phyloP scores from a whole-genome alignment of 768 basidiomycete genomes.

The Lactarius hatsudake region DNA sequence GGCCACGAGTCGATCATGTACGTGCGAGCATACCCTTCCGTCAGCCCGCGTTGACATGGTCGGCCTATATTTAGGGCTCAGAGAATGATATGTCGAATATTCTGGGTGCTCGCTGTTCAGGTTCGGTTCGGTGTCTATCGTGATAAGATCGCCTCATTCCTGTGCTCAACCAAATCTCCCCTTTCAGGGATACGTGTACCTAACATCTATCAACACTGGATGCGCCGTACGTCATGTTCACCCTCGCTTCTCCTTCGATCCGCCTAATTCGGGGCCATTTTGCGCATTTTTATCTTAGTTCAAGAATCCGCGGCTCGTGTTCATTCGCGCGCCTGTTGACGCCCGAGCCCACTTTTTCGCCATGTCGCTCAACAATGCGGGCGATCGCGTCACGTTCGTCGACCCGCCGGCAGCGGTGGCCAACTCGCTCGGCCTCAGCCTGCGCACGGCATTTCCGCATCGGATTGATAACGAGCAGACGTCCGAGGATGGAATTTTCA shows the following conservation, averaged over 20 bases:
- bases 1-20: slow-evolving; percentile 56
- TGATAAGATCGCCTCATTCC: slow-evolving; percentile 23
- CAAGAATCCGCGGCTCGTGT: slow-evolving; percentile 65
- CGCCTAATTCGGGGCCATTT: slow-evolving; percentile 14
- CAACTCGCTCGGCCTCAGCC: slow-evolving; percentile 38
- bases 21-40: slow-evolving; percentile 26
- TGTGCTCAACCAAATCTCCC: slow-evolving; percentile 4
- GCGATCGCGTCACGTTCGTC: slow-evolving; percentile 50
- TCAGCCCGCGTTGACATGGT: not conserved
- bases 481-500: slow-evolving; percentile 50
- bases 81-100: slow-evolving; percentile 58
- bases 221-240: slow-evolving; percentile 43
- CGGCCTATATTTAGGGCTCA: slow-evolving; percentile 47
- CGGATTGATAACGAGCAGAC: slow-evolving; percentile 43
- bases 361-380: slow-evolving; percentile 59
- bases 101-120: slow-evolving; percentile 54
- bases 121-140: slow-evolving; percentile 38
- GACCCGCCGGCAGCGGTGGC: slow-evolving; percentile 41
- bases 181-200: slow-evolving; percentile 65
- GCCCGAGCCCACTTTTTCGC: slow-evolving; percentile 56
- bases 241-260: slow-evolving; percentile 24
- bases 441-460: slow-evolving; percentile 44
- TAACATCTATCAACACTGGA: slow-evolving; percentile 51
- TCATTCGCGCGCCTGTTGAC: slow-evolving; percentile 53
- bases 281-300: slow-evolving; percentile 3